Evolutionary conservation across 2,329 filamentous ascomycete species (phyloP), one percentile per base, ranked within the genome.

Genomic region (Aspergillus texensis): DNA sequence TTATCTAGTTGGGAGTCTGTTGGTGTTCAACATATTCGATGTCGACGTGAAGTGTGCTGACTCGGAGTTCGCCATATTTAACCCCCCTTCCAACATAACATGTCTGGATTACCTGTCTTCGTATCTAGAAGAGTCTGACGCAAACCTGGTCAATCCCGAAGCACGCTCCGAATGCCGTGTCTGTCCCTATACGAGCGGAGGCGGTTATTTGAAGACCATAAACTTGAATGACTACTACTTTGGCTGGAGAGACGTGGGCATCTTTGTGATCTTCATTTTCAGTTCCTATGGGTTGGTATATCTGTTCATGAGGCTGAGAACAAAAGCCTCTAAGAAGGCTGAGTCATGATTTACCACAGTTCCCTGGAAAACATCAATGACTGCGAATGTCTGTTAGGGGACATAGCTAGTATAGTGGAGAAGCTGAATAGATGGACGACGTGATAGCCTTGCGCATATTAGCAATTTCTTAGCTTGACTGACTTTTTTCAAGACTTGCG

Each of bases 121-220:
- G 24, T 48, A 48, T 48, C 11, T 48, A 16, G 21, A 46, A 24
- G 64, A 59, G 28, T 34, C 34, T 16, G 58, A 54, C 43, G 61
- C 61, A 6, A 62, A 65, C 45, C 45, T 65, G 0, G 73, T 78
- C 8, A 83, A 86, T 11, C 79, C 79, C 41, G 70, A 78, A 11
- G 77, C 78, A 45, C 87, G 84, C 0, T 74, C 78, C 10, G 72
- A 80, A 0, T 74, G 32, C 70, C 65, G 36, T 68, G 72, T 59
- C 62, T 72, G 55, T 41, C 65, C 57, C 56, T 63, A 63, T 43
- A 61, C 57, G 39, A 58, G 56, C 48, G 63, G 65, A 26, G 21
- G 58, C 30, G 64, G 63, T 55, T 65, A 65, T 62, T 48, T 65
- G 28, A 53, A 56, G 48, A 63, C 64, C 21, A 43, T 65, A n/a